A percentile compares a stretch with the other conserved stretches of the same genome.
Conservation (phyloP, 2,329 filamentous ascomycete species). For the Colletotrichum camelliae region DNA sequence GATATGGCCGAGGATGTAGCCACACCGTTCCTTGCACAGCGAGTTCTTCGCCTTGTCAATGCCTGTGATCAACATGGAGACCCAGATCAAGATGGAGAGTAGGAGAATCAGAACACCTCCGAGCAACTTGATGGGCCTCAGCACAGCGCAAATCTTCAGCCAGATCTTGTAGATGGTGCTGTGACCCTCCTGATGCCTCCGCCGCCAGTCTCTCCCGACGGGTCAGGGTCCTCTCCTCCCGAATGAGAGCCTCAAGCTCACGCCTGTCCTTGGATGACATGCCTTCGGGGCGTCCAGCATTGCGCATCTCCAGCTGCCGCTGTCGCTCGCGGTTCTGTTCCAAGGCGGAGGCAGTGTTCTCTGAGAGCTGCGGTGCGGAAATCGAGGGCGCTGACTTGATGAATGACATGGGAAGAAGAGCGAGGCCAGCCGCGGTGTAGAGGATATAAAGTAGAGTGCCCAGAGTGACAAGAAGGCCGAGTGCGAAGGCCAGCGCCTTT, state of each 20-base stretch:
- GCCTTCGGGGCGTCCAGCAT: slow-evolving; percentile 74
- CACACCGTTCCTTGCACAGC: slow-evolving; percentile 86
- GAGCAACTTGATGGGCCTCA: slow-evolving; percentile 87
- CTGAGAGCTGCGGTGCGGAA: slow-evolving; percentile 79
- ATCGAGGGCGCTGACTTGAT: slow-evolving; percentile 92
- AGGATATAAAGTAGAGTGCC: slow-evolving; percentile 86
- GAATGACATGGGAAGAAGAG: slow-evolving; percentile 85
- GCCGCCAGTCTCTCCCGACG: slow-evolving; percentile 87
- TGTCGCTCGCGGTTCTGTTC: slow-evolving; percentile 91
- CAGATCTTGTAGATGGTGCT: slow-evolving; percentile 76
- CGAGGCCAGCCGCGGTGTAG: slow-evolving; percentile 89
- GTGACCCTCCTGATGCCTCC: slow-evolving; percentile 77
- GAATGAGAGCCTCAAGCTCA: slow-evolving; percentile 83
- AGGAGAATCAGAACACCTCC: slow-evolving; percentile 81
- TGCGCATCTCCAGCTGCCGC: slow-evolving; percentile 86
- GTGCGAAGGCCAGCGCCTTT: slow-evolving; percentile 86
- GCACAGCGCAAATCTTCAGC: slow-evolving; percentile 80
- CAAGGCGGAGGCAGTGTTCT: slow-evolving; percentile 79
- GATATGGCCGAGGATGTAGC: slow-evolving; percentile 86
- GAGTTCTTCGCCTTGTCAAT: slow-evolving; percentile 98
- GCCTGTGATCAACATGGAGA: slow-evolving; percentile 92
- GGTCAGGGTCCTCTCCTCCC: slow-evolving; percentile 91
- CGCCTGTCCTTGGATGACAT: slow-evolving; percentile 86
- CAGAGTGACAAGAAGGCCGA: slow-evolving; percentile 87
- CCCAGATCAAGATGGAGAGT: slow-evolving; percentile 78